phyloP scores from a whole-genome alignment of 108 stramenopile genomes.

The Cyclotella atomus region DNA sequence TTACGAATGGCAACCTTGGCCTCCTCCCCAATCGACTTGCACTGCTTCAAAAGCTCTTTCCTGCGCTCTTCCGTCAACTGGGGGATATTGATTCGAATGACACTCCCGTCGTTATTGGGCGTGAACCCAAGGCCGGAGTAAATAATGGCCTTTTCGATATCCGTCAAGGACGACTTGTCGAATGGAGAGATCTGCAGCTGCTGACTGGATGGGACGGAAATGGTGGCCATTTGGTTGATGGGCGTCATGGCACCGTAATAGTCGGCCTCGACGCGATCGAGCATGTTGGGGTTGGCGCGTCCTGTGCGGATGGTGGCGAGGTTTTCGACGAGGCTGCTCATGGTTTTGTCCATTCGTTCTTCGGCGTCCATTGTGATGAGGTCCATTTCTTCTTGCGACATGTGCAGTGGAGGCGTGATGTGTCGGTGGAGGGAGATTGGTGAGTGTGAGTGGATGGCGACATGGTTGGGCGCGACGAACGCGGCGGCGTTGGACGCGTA shows the following conservation, averaged over 20 bases:
- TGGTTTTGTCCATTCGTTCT: constrained; percentile 90
- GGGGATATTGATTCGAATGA: constrained; percentile 95
- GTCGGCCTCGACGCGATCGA: constrained; percentile 90
- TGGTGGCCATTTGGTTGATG: constrained; percentile 90
- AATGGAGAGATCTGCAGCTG: constrained; percentile 87
- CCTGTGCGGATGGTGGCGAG: constrained; percentile 91
- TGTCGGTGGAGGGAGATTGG: neutral
- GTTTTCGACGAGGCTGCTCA: constrained; percentile 72
- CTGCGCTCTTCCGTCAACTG: constrained; percentile 92
- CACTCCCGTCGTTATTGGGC: constrained; percentile 87
- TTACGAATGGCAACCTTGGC: constrained; percentile 92
- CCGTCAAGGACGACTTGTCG: constrained; percentile 75
- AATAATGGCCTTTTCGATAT: constrained; percentile 90
- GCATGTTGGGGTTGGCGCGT: constrained; percentile 82
- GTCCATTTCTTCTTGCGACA: constrained; percentile 52
- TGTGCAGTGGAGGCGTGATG: constrained; percentile 10
- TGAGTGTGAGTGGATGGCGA: neutral
- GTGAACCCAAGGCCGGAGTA: constrained; percentile 90
- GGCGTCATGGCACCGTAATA: constrained; percentile 94
- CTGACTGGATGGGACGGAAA: constrained; percentile 85
- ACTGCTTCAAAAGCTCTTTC: constrained; percentile 94
- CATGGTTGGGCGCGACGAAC: constrained; percentile 23
- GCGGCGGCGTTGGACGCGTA: constrained; percentile 10
- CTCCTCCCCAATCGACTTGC: constrained; percentile 93
- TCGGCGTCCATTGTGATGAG: constrained; percentile 62